phyloP scores from a whole-genome alignment of 306 rosid species.

The Trifolium repens region DNA sequence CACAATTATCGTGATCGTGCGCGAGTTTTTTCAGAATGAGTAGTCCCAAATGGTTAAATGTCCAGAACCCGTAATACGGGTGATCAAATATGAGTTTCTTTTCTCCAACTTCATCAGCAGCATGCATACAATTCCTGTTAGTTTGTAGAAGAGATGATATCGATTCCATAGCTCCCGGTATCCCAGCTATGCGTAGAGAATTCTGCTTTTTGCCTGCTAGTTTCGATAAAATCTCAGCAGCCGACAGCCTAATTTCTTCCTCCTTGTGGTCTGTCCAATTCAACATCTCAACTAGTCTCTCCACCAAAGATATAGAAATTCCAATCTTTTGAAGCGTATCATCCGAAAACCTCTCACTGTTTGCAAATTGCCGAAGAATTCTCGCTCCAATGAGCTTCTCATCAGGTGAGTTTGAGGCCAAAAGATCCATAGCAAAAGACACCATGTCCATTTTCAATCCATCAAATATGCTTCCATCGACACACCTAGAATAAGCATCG shows the following conservation, averaged over 20 bases:
- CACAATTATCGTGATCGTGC: constrained; percentile 85
- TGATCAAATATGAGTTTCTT: constrained; percentile 59
- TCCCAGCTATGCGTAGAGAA: constrained; percentile 80
- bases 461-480: constrained; percentile 87
- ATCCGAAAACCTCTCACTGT: constrained; percentile 56
- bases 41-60: constrained; percentile 83
- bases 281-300: constrained; percentile 90
- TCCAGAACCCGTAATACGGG: constrained; percentile 71
- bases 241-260: constrained; percentile 77
- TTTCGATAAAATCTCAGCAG: constrained; percentile 79
- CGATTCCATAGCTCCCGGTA: constrained; percentile 95
- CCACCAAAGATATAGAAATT: constrained; percentile 63
- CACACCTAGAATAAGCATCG: constrained; percentile 90
- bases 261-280: constrained; percentile 87
- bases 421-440: constrained; percentile 76
- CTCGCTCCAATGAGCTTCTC: constrained; percentile 88
- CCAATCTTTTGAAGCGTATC: constrained; percentile 94
- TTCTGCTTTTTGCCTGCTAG: constrained; percentile 89
- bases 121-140: constrained; percentile 57
- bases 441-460: constrained; percentile 97
- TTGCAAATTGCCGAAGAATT: constrained; percentile 70
- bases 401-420: constrained; percentile 78
- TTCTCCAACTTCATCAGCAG: constrained; percentile 82
- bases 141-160: constrained; percentile 81
- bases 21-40: constrained; percentile 83